phyloP scores from a whole-genome alignment of 2,329 filamentous ascomycete genomes.

The Chrysoporthe deuterocubensis region DNA sequence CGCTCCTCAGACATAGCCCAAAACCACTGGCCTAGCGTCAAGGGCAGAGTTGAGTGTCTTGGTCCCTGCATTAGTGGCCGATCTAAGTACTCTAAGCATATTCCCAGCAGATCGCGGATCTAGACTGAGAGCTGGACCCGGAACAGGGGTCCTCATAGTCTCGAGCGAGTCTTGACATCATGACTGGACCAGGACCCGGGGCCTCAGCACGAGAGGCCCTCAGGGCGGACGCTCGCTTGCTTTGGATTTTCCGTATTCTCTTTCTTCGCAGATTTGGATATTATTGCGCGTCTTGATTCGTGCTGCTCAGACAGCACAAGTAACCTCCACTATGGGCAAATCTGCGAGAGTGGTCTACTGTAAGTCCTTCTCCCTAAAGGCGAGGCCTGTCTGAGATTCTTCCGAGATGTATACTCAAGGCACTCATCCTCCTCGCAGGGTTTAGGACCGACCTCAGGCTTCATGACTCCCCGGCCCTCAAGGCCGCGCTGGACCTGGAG shows the following conservation, averaged over 20 bases:
- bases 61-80: constrained; percentile 20
- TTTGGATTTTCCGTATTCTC: no score
- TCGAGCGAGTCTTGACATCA: constrained; percentile 33
- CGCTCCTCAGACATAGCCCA: no score
- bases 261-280: no score
- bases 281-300: no score
- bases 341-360: constrained; percentile 23
- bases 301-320: no score
- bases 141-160: background rate
- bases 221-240: background rate
- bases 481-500: constrained; percentile 71
- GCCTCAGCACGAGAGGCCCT: background rate
- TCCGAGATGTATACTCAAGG: background rate
- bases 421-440: constrained; percentile 42
- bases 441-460: constrained; percentile 78
- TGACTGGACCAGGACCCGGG: constrained; percentile 42
- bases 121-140: background rate
- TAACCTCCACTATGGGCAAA: constrained; percentile 15
- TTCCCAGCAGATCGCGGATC: background rate
- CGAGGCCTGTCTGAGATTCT: background rate
- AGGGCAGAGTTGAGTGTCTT: background rate
- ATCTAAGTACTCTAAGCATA: background rate
- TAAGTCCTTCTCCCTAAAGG: background rate
- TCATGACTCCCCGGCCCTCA: constrained; percentile 75
- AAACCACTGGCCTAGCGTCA: no score